Evolutionary conservation across 441 rosid genomes (phyloP).

Genomic region (Corymbia citriodora): DNA sequence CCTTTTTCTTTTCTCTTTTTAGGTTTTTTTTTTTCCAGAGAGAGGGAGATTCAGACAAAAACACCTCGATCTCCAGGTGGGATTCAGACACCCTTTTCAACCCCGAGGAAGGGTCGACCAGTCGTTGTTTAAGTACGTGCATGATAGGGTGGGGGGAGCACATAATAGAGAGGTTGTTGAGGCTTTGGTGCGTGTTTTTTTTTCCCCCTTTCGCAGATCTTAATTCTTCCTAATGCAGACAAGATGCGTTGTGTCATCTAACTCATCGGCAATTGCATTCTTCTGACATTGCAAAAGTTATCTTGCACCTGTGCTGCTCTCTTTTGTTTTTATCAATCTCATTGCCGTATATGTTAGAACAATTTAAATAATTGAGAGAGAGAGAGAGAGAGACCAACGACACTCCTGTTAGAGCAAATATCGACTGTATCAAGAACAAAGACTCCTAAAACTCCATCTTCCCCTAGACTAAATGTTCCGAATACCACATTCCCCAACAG

Average conservation of each 20-base stretch:
- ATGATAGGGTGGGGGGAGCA: slow-evolving; percentile 23
- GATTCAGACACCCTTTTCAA: slow-evolving; percentile 49
- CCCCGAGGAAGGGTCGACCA: slow-evolving; percentile 18
- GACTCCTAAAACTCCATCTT: not conserved
- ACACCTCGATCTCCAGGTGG: slow-evolving; percentile 61
- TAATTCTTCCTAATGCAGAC: slow-evolving; percentile 5
- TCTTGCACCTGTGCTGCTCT: not conserved
- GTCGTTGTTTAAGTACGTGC: slow-evolving; percentile 12
- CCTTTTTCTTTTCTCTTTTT: slow-evolving; percentile 6
- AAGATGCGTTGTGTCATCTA: slow-evolving; percentile 5
- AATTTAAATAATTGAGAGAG: not conserved
- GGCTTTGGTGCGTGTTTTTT: slow-evolving; percentile 22
- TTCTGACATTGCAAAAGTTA: not conserved
- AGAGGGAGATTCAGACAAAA: slow-evolving; percentile 33
- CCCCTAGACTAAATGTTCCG: not conserved
- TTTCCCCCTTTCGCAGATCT: not conserved
- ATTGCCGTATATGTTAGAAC: not conserved
- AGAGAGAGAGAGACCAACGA: not conserved
- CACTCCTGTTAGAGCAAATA: not conserved
- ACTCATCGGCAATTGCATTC: not conserved
- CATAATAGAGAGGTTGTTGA: slow-evolving; percentile 7
- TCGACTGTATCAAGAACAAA: not conserved
- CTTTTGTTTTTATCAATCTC: not conserved
- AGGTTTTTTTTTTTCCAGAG: not conserved
- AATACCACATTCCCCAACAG: not conserved